A percentile compares a stretch with the other conserved stretches of the same genome.
Conservation (phyloP, 768 basidiomycete species). For the Glaciozyma martinii region DNA sequence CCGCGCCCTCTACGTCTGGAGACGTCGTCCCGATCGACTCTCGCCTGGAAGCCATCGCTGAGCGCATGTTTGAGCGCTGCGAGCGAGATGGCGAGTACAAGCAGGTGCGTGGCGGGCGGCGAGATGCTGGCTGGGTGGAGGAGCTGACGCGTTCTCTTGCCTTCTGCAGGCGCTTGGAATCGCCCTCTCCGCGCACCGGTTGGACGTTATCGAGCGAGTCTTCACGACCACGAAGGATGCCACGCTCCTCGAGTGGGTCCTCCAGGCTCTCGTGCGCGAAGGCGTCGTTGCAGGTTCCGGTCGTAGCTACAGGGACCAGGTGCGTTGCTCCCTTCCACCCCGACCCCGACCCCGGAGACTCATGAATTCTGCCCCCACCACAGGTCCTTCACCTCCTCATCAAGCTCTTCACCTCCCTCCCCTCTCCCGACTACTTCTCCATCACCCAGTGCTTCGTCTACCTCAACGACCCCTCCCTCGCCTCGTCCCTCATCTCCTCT, state of each 20-base stretch:
- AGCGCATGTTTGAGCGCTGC: slow-evolving; percentile 76
- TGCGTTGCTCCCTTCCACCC: slow-evolving; percentile 51
- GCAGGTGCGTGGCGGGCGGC: slow-evolving; percentile 51
- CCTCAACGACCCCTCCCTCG: slow-evolving; percentile 68
- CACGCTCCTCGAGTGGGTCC: slow-evolving; percentile 73
- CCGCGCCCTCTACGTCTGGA: slow-evolving; percentile 26
- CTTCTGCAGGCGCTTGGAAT: slow-evolving; percentile 76
- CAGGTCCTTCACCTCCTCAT: slow-evolving; percentile 48
- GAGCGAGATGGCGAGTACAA: slow-evolving; percentile 82
- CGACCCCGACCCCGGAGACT: background rate
- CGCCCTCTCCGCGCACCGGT: slow-evolving; percentile 78
- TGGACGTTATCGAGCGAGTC: slow-evolving; percentile 74
- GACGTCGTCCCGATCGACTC: slow-evolving; percentile 62
- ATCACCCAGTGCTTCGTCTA: slow-evolving; percentile 84
- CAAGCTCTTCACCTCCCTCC: slow-evolving; percentile 68
- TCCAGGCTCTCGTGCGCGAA: slow-evolving; percentile 84
- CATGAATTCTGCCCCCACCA: background rate
- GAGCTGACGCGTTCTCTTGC: slow-evolving; percentile 10
- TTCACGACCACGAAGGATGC: slow-evolving; percentile 64
- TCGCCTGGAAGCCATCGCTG: slow-evolving; percentile 72
- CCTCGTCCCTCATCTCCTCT: slow-evolving; percentile 61
- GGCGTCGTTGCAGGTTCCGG: slow-evolving; percentile 54
- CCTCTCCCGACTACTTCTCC: slow-evolving; percentile 62
- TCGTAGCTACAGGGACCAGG: slow-evolving; percentile 38
- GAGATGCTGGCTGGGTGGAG: background rate